Evolutionary conservation across 1,139 yeast genomes (phyloP).

Genomic region (Eremothecium gossypii): DNA sequence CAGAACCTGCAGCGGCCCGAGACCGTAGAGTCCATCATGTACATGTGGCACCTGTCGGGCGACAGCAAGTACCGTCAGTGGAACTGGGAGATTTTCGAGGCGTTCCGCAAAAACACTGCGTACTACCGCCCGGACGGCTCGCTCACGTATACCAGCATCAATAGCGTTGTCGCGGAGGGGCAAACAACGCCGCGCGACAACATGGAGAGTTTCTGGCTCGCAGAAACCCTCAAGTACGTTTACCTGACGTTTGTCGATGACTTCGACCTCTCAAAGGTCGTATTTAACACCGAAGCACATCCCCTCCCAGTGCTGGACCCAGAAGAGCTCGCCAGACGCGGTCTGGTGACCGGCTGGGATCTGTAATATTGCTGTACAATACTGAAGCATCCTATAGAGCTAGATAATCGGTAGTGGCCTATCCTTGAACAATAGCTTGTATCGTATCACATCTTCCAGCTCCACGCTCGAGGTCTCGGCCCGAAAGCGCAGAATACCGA

Average conservation of each 20-base stretch:
- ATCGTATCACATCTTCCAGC: slow-evolving; percentile 48
- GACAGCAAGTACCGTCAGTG: slow-evolving; percentile 77
- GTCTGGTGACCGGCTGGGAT: slow-evolving; percentile 21
- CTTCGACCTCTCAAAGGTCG: slow-evolving; percentile 54
- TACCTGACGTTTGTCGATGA: slow-evolving; percentile 71
- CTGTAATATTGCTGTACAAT: not conserved
- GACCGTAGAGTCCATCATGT: slow-evolving; percentile 81
- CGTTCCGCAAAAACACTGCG: slow-evolving; percentile 53
- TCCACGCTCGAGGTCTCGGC: slow-evolving; percentile 31
- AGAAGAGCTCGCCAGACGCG: slow-evolving; percentile 8
- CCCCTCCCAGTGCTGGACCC: slow-evolving; percentile 54
- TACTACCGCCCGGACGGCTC: slow-evolving; percentile 33
- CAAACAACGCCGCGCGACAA: slow-evolving; percentile 46
- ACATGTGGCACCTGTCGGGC: slow-evolving; percentile 70
- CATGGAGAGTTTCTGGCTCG: slow-evolving; percentile 89
- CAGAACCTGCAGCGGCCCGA: slow-evolving; percentile 92
- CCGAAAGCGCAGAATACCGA: slow-evolving; percentile 48
- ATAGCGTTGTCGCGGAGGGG: slow-evolving; percentile 51
- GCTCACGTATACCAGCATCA: slow-evolving; percentile 50
- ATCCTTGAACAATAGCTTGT: slow-evolving; percentile 50
- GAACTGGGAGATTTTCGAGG: slow-evolving; percentile 81
- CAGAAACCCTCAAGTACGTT: slow-evolving; percentile 84
- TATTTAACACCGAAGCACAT: slow-evolving; percentile 90
- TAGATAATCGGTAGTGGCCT: slow-evolving; percentile 72
- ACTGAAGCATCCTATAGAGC: slow-evolving; percentile 7